A percentile compares a stretch with the other conserved stretches of the same genome.
These are phyloP conservation scores for Cyclotella cryptica DNA, from an alignment of 108 stramenopile genomes.

Conservation along the genomic window DNA sequence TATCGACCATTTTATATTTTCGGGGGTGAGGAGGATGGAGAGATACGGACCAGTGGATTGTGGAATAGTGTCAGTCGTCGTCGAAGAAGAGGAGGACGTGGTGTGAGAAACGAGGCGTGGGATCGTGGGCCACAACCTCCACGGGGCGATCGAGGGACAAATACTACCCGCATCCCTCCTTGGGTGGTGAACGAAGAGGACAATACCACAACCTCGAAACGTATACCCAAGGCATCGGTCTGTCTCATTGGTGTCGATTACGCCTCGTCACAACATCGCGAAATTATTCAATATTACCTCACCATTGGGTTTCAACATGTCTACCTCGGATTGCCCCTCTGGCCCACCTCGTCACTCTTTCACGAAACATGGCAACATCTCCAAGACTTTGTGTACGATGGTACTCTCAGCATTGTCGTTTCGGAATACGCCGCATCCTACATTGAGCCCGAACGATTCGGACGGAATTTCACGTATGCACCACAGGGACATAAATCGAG, in stretches of 20 bases:
- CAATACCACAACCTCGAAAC: not conserved
- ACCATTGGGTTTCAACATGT: not conserved
- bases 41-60: slow-evolving; percentile 2
- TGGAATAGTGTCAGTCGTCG: not conserved
- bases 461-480: slow-evolving; percentile 1
- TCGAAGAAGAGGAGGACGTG: no score
- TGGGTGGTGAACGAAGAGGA: no score
- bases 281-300: slow-evolving; percentile 6
- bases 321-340: not conserved
- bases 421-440: not conserved
- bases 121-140: no score
- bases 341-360: not conserved
- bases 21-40: not conserved
- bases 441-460: slow-evolving; percentile 2
- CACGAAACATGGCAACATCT: not conserved
- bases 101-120: no score
- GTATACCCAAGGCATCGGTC: not conserved
- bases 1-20: not conserved
- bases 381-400: not conserved
- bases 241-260: slow-evolving; percentile 11
- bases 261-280: slow-evolving; percentile 6
- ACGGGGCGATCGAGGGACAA: no score
- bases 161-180: no score
- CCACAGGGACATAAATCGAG: slow-evolving; percentile 5
- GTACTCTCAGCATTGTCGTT: not conserved